Evolutionary conservation across 768 basidiomycete species (phyloP), one percentile per base, ranked within the genome.

Genomic region (Lentinus brumalis): DNA sequence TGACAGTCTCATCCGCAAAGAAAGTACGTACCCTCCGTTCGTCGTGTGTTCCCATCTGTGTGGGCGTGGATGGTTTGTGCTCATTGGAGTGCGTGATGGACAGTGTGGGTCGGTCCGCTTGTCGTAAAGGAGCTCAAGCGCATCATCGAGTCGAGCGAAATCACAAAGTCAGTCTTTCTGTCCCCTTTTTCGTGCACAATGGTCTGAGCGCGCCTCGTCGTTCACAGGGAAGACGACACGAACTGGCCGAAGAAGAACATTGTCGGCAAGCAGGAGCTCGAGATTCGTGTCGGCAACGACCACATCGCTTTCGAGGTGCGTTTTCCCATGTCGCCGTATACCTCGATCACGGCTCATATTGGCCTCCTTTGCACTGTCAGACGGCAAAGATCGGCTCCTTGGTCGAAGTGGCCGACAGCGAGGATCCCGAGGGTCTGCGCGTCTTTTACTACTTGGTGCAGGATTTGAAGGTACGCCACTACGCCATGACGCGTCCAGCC

Each of bases 211-310:
- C 4, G 38, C n/a, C 3, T 44, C 15, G 40, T 29, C 50, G 16
- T n/a, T 26, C 30, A 26, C 76, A 98, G 96, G 79, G 97, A 99
- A 83, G 97, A 99, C 72, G 97, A 99, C 77, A 83, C 88, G 0
- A 92, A 94, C 69, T 99, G 97, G 97, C 97, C 97, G 4, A 97
- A 98, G 79, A 98, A 97, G 81, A 96, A 96, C 74, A 95, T 98
- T 32, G 95, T 98, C 30, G 97, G 97, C 50, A 95, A 96, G 77
- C 97, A 99, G 74, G 96, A 98, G 75, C 83, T 99, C 41, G 97
- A 99, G 76, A 93, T 98, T 59, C 86, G 94, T 53, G 73, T 97
- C 51, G 96, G 95, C 38, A 94, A 88, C 67, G 93, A 97, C 68
- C 97, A 98, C 71, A 98, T 98, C 59, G 88, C 94, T 3, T 98